Conservation (phyloP, 768 basidiomycete genomes). For the Leccinum subgranulosum region DNA sequence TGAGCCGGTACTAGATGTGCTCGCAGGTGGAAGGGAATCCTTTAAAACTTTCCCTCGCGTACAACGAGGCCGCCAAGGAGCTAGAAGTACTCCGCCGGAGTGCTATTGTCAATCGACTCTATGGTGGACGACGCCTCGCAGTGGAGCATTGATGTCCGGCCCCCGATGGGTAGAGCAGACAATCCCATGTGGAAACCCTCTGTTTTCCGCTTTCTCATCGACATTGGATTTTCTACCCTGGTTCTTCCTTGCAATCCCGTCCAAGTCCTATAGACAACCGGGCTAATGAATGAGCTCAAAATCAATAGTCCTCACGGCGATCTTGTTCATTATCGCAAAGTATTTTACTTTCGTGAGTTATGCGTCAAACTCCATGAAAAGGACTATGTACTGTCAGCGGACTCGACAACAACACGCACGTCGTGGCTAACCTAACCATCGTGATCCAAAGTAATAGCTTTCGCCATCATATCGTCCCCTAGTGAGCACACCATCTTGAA, state of each 20-base stretch:
- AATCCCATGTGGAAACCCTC: background rate
- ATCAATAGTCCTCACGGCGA: background rate
- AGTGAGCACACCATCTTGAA: background rate
- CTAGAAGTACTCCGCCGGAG: conserved; percentile 76
- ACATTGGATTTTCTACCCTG: background rate
- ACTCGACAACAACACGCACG: too few species aligned
- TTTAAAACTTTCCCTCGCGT: conserved; percentile 54
- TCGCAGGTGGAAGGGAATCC: conserved; percentile 57
- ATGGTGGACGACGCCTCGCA: conserved; percentile 83
- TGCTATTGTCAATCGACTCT: conserved; percentile 84
- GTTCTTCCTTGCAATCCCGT: background rate
- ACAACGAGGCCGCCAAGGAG: conserved; percentile 66
- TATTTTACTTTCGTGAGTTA: background rate
- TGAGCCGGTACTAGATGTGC: background rate
- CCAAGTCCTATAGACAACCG: background rate
- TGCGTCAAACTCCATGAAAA: background rate
- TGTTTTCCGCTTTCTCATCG: background rate
- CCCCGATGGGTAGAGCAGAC: background rate
- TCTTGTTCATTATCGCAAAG: background rate
- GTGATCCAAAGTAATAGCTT: too few species aligned
- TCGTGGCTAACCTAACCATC: too few species aligned
- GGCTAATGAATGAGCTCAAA: background rate
- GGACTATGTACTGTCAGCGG: background rate
- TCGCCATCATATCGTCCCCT: background rate
- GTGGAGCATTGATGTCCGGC: conserved; percentile 53